Conservation (phyloP, 345 rosid genomes). For the Lagerstroemia speciosa region DNA sequence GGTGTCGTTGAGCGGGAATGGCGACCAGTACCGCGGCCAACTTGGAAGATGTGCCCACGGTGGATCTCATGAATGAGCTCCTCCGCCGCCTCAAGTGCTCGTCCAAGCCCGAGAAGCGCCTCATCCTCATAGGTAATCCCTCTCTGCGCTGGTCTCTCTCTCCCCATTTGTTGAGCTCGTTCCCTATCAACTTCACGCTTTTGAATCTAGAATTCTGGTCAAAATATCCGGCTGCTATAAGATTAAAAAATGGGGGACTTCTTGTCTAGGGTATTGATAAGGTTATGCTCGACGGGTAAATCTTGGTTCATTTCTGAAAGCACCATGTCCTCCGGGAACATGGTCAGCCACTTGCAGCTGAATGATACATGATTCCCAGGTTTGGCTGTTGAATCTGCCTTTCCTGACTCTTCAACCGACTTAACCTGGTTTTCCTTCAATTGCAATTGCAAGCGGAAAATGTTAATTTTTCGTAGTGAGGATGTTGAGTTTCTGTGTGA, state of each 20-base stretch:
- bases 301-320: not conserved
- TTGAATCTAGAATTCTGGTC: not conserved
- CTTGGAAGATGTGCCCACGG: slow-evolving; percentile 70
- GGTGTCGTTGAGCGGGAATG: slow-evolving; percentile 18
- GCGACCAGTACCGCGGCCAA: slow-evolving; percentile 21
- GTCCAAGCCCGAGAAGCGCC: slow-evolving; percentile 82
- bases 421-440: not conserved
- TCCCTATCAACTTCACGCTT: not conserved
- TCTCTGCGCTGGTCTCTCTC: not conserved
- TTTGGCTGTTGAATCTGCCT: not conserved
- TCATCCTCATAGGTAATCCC: slow-evolving; percentile 65
- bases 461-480: too few species aligned
- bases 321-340: not conserved
- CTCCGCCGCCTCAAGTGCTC: slow-evolving; percentile 92
- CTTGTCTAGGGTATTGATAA: not conserved
- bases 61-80: slow-evolving; percentile 81
- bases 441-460: not conserved
- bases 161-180: not conserved
- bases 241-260: not conserved
- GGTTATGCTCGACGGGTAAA: not conserved
- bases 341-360: not conserved
- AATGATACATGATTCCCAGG: not conserved
- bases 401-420: not conserved
- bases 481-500: not conserved
- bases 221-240: not conserved